A percentile compares a stretch with the other conserved stretches of the same genome.
phyloP scores from a whole-genome alignment of 192 early-diverging fungal genomes.

The Podila epicladia region DNA sequence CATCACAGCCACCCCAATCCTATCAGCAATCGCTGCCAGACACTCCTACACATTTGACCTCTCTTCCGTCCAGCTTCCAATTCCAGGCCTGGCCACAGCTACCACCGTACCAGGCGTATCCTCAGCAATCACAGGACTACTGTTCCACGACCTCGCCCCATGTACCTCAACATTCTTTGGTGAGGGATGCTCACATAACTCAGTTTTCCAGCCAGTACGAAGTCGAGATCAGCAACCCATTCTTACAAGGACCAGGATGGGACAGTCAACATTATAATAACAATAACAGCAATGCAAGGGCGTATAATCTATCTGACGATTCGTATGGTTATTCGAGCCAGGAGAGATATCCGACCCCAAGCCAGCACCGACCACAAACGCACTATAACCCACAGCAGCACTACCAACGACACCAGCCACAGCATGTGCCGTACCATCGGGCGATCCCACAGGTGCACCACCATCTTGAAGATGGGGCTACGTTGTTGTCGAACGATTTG shows the following conservation, averaged over 20 bases:
- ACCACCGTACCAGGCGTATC: background rate
- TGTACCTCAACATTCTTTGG: too few species aligned
- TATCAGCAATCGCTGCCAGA: background rate
- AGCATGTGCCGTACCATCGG: background rate
- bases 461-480: background rate
- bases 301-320: too few species aligned
- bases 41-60: too few species aligned
- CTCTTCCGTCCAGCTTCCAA: background rate
- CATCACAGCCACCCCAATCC: background rate
- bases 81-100: background rate
- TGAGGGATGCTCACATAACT: background rate
- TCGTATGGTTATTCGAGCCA: too few species aligned
- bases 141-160: background rate
- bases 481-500: too few species aligned
- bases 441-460: background rate
- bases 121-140: background rate
- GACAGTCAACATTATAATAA: background rate
- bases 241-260: background rate
- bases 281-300: too few species aligned
- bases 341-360: too few species aligned
- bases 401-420: background rate
- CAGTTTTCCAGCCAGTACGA: too few species aligned
- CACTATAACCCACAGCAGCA: background rate
- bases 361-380: background rate
- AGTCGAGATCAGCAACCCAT: background rate